Evolutionary conservation across 1,284 basidiomycete genomes (phyloP), one percentile per base, ranked within the genome.

Genomic region (Ceratobasidium sp.): DNA sequence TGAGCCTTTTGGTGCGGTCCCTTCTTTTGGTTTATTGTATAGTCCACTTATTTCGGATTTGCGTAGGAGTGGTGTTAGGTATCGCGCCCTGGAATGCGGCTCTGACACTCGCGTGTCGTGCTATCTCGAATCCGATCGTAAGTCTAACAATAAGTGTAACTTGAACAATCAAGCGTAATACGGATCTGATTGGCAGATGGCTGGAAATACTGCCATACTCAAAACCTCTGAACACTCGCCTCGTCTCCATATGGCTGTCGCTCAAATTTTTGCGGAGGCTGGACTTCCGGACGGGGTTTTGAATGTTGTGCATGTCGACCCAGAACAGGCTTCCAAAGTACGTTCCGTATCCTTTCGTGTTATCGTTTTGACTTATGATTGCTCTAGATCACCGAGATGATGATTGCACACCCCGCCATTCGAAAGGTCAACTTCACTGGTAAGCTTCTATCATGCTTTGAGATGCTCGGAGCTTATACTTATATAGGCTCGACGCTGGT

Each of bases 221-320:
- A 86, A 87, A 81, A 80, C 78, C 15, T 77, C 66, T 28, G 79
- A 80, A 51, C 69, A 68, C 60, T 79, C 78, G n/a, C 79, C 79
- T 10, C 67, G 68, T 12, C 20, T 73, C 7, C 77, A 80, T 53
- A 61, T 46, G 40, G 69, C 53, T 42, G 60, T 80, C 20, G 70
- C 78, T 18, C 66, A 80, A 40, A 53, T 78, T n/a, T 79, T 80
- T 53, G 42, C 53, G 58, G 86, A 87, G 55, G 86, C 86, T 3
- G 87, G 87, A 0, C 81, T 88, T 2, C 87, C 87, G 3, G 81
- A 81, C 3, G 86, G 86, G 1, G 87, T 86, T 3, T 80, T 88
- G 3, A 85, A 86, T 68, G 83, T 87, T n/a, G 80, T 88, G 6
- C 85, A 87, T 68, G 85, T 86, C 79, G 83, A 84, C 0, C 85